Percentiles rank a stretch among this genome's conserved stretches.
phyloP scores from a whole-genome alignment of 768 basidiomycete species.

The Pleurotus cornucopiae region DNA sequence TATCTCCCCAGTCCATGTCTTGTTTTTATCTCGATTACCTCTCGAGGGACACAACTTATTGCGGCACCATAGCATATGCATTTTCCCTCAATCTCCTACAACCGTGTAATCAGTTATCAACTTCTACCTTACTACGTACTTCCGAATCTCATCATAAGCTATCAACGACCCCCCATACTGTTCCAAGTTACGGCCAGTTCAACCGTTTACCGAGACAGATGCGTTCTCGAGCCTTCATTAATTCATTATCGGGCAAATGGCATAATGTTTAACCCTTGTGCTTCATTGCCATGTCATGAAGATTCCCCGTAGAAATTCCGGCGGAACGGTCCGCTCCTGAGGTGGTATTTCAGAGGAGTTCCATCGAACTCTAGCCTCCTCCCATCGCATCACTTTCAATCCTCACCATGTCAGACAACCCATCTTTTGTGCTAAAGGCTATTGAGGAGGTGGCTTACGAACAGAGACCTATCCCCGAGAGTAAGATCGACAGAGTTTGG shows the following conservation, averaged over 20 bases:
- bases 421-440: conserved; percentile 71
- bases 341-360: not conserved
- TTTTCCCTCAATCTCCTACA: too few relatives aligned
- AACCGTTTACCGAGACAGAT: too few relatives aligned
- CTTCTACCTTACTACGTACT: too few relatives aligned
- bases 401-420: conserved; percentile 64
- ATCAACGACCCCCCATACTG: too few relatives aligned
- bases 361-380: not conserved
- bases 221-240: too few relatives aligned
- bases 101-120: too few relatives aligned
- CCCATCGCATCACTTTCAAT: not conserved
- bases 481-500: conserved; percentile 29
- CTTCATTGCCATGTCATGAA: not conserved
- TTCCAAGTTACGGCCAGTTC: too few relatives aligned
- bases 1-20: not conserved
- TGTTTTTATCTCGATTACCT: not conserved
- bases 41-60: not conserved
- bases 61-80: too few relatives aligned
- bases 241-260: too few relatives aligned
- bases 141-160: too few relatives aligned
- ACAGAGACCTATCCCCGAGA: conserved; percentile 68
- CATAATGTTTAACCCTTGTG: too few relatives aligned
- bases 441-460: conserved; percentile 71
- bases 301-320: conserved; percentile 4
- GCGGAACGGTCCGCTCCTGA: not conserved